Evolutionary conservation across 495 filamentous ascomycete species (phyloP), one percentile per base, ranked within the genome.

Genomic region (Penicillium argentinense): DNA sequence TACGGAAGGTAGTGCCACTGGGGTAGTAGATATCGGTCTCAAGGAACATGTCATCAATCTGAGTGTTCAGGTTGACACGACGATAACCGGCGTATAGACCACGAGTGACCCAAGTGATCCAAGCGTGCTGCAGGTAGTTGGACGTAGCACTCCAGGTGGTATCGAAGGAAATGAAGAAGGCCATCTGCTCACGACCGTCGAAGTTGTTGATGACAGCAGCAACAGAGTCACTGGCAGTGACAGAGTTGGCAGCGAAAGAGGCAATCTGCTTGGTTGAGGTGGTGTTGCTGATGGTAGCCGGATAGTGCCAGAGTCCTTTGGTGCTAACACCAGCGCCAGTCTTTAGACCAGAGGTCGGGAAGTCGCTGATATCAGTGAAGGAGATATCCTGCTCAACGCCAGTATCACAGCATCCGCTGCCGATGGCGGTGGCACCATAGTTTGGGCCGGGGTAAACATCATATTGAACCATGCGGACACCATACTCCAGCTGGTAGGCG

Each of bases 41-140:
- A 5, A 85, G 60, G 51, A 83, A 77, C 75, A 85, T 79, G 57
- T 85, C 81, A 54, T 85, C 81, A 19, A 85, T 79, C 62, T 84
- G 81, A n/a, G 81, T 81, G 57, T 69, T 76, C 32, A 83, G 53
- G 51, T 79, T 74, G 42, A 77, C 64, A 36, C 80, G 72, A 36
- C 81, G 77, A 45, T 77, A 75, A 21, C 77, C 78, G 9, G 77
- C 66, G 49, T 79, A 76, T 3, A 82, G 50, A 26, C 81, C 81
- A 26, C 77, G 69, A 12, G 78, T 82, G 9, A 81, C 57, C 79
- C 79, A 85, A 51, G 75, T 74, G 47, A 85, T 82, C 76, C 77
- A 83, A n/a, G 76, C 76, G 61, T 85, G 81, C 59, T 81, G 78
- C 47, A 84, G 58, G 45, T 68, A 78, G 54, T 70, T 82, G 53